phyloP scores from a whole-genome alignment of 2,329 filamentous ascomycete genomes.

The Paraphaeosphaeria sporulosa region DNA sequence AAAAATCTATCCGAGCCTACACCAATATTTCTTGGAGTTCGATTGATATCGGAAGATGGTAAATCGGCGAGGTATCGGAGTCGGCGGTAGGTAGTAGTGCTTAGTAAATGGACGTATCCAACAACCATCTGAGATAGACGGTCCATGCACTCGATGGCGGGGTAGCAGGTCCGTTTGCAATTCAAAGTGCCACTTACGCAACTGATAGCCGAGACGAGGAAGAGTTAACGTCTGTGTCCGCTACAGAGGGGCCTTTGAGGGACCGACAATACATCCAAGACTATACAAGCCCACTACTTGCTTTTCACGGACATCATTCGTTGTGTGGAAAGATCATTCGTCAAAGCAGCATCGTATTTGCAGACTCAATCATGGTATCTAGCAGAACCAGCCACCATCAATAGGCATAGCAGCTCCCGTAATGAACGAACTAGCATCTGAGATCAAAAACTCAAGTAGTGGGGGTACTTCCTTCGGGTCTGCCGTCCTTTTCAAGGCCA shows the following conservation, averaged over 20 bases:
- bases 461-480: slow-evolving; percentile 50
- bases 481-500: slow-evolving; percentile 35
- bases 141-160: background rate
- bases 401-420: slow-evolving; percentile 56
- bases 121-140: background rate
- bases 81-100: background rate
- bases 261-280: too few relatives aligned
- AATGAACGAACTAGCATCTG: slow-evolving; percentile 55
- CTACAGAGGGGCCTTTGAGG: too few relatives aligned
- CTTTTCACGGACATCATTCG: background rate
- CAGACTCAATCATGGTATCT: background rate
- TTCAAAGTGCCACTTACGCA: too few relatives aligned
- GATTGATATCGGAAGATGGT: background rate
- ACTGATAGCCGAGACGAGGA: too few relatives aligned
- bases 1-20: background rate
- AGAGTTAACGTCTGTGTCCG: too few relatives aligned
- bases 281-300: too few relatives aligned
- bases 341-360: background rate
- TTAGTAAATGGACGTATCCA: background rate
- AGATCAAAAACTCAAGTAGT: slow-evolving; percentile 58
- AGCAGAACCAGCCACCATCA: slow-evolving; percentile 56
- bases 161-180: background rate
- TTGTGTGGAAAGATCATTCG: background rate
- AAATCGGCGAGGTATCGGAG: background rate
- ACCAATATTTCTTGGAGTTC: too few relatives aligned